Evolutionary conservation across 1,284 basidiomycete species (phyloP).

Genomic region (Paramarasmius palmivorus): DNA sequence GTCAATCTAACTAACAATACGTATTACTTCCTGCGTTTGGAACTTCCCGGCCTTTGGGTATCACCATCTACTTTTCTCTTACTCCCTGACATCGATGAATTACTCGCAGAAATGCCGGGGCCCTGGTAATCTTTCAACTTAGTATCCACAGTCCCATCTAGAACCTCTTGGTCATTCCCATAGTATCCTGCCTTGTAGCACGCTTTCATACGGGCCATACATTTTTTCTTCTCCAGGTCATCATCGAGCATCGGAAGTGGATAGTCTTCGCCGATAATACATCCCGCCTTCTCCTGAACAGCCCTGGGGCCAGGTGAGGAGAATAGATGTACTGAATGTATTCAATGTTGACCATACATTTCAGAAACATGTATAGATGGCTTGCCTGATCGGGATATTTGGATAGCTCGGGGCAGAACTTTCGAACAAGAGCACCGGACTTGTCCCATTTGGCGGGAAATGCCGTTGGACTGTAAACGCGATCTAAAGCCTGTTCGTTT

Average conservation of each 20-base stretch:
- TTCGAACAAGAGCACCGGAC: constrained; percentile 26
- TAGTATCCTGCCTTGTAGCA: constrained; percentile 9
- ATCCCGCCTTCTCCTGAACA: constrained; percentile 15
- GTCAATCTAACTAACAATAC: too few species aligned
- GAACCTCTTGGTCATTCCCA: not conserved
- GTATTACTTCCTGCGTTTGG: too few species aligned
- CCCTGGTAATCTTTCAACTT: too few species aligned
- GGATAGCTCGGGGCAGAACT: constrained; percentile 21
- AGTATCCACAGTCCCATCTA: not conserved
- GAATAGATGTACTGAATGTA: constrained; percentile 12
- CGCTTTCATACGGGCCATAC: constrained; percentile 17
- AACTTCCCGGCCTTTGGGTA: too few species aligned
- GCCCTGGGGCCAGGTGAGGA: constrained; percentile 10
- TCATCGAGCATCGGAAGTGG: constrained; percentile 21
- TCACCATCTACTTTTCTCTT: too few species aligned
- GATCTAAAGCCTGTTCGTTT: constrained; percentile 19
- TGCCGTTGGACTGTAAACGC: constrained; percentile 15
- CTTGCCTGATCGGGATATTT: constrained; percentile 29
- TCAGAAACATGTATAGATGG: not conserved
- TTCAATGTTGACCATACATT: not conserved
- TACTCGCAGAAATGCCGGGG: too few species aligned
- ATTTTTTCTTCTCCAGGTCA: constrained; percentile 20
- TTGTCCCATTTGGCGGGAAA: constrained; percentile 25
- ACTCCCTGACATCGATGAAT: too few species aligned
- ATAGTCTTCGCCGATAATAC: constrained; percentile 17